Evolutionary conservation across 1,284 basidiomycete species (phyloP), one percentile per base, ranked within the genome.

Genomic region (Moesziomyces sp.): DNA sequence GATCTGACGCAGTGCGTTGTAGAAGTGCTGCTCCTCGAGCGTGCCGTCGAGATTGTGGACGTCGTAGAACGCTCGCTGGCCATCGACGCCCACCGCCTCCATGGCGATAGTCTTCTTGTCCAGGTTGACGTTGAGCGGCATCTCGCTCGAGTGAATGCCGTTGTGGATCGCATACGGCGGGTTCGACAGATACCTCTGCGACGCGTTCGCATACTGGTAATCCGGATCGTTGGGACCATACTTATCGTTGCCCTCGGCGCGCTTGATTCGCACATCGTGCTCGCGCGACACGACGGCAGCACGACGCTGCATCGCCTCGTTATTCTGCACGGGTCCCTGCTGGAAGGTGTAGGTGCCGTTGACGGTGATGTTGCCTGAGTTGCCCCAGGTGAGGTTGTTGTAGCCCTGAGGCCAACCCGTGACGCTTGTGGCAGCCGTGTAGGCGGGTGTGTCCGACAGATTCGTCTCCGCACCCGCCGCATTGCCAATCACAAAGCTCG

Each of bases 131-230:
- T 86, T 88, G 21, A 90, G 84, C 3, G 83, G 84, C 5, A 88
- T 88, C 38, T 58, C 59, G 35, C 46, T 58, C 35, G 42, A 52
- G 54, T 73, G 63, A 82, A 72, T 55, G 88, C 90, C 90, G 63
- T 91, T 91, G 84, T 91, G 90, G 60, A 92, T 90, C 0, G 89
- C 86, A 69, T 92, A 92, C 6, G 90, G 89, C 5, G 77, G 77
- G 30, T 76, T 74, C 46, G 53, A 59, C 3, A 79, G 65, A 48
- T 71, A 76, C 4, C 77, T 55, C 48, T 76, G 59, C 16, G 63
- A 49, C 0, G 61, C 42, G 46, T 77, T 76, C 3, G 34, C 28
- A 45, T 78, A 79, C n/a, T 45, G 46, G 45, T 71, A 72, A 23
- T 77, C 38, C 1, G 69, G 65, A 3, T 58, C 54, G 21, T 64